Conservation (phyloP, 352 stramenopile species). For the Phytophthora vignae region DNA sequence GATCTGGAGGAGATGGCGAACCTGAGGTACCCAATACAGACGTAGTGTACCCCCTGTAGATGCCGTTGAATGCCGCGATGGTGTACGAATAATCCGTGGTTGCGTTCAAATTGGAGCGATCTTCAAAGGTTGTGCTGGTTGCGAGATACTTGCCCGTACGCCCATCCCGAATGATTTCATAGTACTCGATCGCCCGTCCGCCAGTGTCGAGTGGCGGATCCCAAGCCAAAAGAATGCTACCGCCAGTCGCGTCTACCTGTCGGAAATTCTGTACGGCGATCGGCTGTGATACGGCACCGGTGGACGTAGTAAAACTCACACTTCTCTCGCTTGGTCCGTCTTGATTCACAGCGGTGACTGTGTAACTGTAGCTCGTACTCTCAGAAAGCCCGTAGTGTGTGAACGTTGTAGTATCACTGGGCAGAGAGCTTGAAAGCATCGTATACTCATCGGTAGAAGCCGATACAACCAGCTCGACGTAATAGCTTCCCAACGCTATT, state of each 20-base stretch:
- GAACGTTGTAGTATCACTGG: slow-evolving; percentile 34
- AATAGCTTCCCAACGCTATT: slow-evolving; percentile 49
- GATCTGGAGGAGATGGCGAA: slow-evolving; percentile 34
- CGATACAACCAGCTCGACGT: slow-evolving; percentile 30
- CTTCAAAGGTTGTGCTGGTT: slow-evolving; percentile 38
- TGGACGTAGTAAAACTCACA: slow-evolving; percentile 20
- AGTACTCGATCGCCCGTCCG: slow-evolving; percentile 49
- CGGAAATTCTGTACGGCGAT: slow-evolving; percentile 30
- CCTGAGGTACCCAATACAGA: slow-evolving; percentile 28
- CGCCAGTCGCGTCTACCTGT: slow-evolving; percentile 21
- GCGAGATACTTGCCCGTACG: slow-evolving; percentile 11
- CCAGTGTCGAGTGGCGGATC: slow-evolving; percentile 52
- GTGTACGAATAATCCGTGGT: slow-evolving; percentile 47
- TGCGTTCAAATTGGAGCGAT: slow-evolving; percentile 41
- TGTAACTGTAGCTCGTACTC: slow-evolving; percentile 53
- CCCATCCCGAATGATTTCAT: slow-evolving; percentile 45
- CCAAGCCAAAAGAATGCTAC: slow-evolving; percentile 53
- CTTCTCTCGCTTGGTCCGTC: slow-evolving; percentile 52
- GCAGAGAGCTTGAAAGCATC: slow-evolving; percentile 6
- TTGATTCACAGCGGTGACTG: slow-evolving; percentile 55
- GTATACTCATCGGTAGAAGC: slow-evolving; percentile 1
- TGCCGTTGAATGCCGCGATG: slow-evolving; percentile 56
- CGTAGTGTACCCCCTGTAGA: slow-evolving; percentile 23
- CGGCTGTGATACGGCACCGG: slow-evolving; percentile 29
- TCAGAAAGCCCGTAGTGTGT: slow-evolving; percentile 53